Evolutionary conservation across 1,284 basidiomycete genomes (phyloP).

Genomic region (Fomitopsis schrenkii): DNA sequence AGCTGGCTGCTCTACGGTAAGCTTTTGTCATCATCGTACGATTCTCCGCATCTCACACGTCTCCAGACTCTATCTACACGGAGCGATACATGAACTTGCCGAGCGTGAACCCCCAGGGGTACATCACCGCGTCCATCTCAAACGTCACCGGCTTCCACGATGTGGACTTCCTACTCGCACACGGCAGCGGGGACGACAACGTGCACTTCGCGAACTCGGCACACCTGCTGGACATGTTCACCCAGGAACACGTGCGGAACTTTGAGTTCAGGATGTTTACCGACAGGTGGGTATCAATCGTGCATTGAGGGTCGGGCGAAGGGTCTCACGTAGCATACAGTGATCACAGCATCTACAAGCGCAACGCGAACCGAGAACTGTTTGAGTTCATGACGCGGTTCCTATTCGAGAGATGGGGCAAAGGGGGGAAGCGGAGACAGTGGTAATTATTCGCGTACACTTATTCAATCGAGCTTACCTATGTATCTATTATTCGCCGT

Average conservation of each 20-base stretch:
- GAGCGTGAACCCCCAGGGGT: conserved; percentile 73
- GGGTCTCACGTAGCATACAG: conserved; percentile 35
- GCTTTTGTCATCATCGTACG: conserved; percentile 10
- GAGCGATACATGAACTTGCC: conserved; percentile 97
- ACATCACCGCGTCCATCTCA: conserved; percentile 80
- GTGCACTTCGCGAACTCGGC: conserved; percentile 92
- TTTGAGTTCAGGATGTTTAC: conserved; percentile 96
- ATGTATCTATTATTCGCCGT: background rate
- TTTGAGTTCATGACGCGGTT: conserved; percentile 86
- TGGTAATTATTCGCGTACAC: conserved; percentile 32
- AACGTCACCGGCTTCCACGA: conserved; percentile 82
- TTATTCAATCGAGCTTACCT: background rate
- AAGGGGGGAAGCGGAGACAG: conserved; percentile 62
- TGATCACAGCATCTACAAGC: conserved; percentile 69
- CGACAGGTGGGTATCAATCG: conserved; percentile 61
- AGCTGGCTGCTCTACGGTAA: conserved; percentile 84
- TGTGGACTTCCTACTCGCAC: conserved; percentile 81
- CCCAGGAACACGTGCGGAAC: conserved; percentile 65
- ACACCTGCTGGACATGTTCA: conserved; percentile 89
- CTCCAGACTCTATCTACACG: conserved; percentile 81
- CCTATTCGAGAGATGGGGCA: conserved; percentile 88
- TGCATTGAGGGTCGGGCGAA: background rate
- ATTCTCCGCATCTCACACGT: background rate
- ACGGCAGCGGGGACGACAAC: conserved; percentile 94
- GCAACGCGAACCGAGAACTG: conserved; percentile 82